Evolutionary conservation across 176 grass and related monocot genomes (phyloP), one percentile per base, ranked within the genome.

Genomic region (Zoysia japonica): DNA sequence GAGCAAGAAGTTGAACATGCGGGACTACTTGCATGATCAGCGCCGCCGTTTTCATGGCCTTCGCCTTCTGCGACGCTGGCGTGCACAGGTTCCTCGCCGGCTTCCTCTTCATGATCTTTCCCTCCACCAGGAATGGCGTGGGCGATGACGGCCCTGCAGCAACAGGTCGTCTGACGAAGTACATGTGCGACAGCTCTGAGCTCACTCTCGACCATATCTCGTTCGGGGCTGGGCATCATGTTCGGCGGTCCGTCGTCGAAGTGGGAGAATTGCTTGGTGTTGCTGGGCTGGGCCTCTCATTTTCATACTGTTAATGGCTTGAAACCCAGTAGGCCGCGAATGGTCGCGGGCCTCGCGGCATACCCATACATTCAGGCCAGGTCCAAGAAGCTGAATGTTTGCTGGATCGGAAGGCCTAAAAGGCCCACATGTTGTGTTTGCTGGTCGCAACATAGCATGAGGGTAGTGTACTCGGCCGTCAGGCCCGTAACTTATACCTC

Each of bases 71-170:
- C 51, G 67, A 88, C 38, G 3, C 43, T 19, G 44, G 46, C 1
- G n/a, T 82, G 2, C 85, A 91, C 61, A 40, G 10, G 4, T 91
- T 91, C 50, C 11, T 88, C 65, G 65, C 89, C 0, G 41, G 65
- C 71, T 71, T 91, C 50, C 77, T 91, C 20, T 88, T 88, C 72
- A 15, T 78, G 45, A 17, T 88, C 16, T 85, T 91, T 12, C 89
- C 85, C 7, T 82, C 85, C 43, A 46, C 37, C 8, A 57, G 89
- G 36, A 78, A 82, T 0, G 85, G 85, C 51, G 68, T 91, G 37
- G 81, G 85, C 40, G 63, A 73, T 20, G 65, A 54, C 4, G 55
- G n/a, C 17, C n/a, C 17, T 60, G 7, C 5, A 9, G 56, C 17
- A 28, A 28, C 28, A 28, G 28, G 28, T 28, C 28, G 28, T 28